These are phyloP conservation scores for Closterium sp. DNA, from an alignment of 139 green algal species.

Conservation along the genomic window DNA sequence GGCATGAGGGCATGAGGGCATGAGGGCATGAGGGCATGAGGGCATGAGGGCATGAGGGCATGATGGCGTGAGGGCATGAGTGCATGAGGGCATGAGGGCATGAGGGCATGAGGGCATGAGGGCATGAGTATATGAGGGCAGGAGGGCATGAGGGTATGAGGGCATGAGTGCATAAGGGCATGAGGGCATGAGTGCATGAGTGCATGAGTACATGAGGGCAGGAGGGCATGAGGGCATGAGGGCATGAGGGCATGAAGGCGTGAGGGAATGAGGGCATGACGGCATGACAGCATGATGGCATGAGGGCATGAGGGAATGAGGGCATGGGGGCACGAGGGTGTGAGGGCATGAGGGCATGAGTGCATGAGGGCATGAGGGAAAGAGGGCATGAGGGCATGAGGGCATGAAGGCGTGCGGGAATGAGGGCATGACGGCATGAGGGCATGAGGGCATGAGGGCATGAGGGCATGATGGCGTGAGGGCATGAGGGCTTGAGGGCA, in stretches of 20 bases:
- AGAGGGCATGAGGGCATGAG: background rate
- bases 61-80: too few species aligned
- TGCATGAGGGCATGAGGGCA: background rate
- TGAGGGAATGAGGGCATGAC: too few species aligned
- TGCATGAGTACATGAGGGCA: too few species aligned
- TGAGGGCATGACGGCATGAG: background rate
- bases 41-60: too few species aligned
- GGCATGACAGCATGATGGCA: background rate
- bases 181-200: too few species aligned
- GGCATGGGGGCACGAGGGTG: background rate
- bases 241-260: too few species aligned
- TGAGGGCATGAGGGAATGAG: background rate
- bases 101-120: conserved; percentile 5
- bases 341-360: conserved; percentile 10
- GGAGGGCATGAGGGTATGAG: background rate
- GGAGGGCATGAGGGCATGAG: too few species aligned
- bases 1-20: too few species aligned
- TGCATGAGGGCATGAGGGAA: background rate
- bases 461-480: too few species aligned
- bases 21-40: too few species aligned
- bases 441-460: background rate
- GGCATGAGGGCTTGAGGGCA: too few species aligned
- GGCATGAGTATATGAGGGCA: background rate
- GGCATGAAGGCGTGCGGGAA: background rate
- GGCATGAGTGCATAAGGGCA: background rate